phyloP scores from a whole-genome alignment of 2,329 filamentous ascomycete species.

The Hypomyces rosellus region DNA sequence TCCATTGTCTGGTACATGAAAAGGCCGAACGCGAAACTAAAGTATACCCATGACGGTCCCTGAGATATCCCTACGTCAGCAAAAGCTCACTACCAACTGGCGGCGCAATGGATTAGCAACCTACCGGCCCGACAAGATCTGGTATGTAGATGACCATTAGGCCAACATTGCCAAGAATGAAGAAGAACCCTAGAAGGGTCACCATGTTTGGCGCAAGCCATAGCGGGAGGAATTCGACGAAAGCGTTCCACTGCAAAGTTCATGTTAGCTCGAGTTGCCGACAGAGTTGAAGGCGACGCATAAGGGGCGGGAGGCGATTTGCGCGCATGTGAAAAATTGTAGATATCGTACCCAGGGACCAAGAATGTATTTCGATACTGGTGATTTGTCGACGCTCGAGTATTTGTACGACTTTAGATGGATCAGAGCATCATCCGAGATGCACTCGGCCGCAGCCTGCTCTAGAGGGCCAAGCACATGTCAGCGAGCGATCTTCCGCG shows the following conservation, averaged over 20 bases:
- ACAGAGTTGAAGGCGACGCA: not conserved
- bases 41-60: slow-evolving; percentile 89
- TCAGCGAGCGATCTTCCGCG: slow-evolving; percentile 3
- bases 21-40: slow-evolving; percentile 88
- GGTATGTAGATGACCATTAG: slow-evolving; percentile 74
- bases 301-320: not conserved
- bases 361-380: slow-evolving; percentile 87
- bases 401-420: slow-evolving; percentile 97
- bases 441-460: slow-evolving; percentile 59
- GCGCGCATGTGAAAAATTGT: not conserved
- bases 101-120: slow-evolving; percentile 24
- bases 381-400: slow-evolving; percentile 92
- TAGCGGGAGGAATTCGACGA: slow-evolving; percentile 84
- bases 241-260: slow-evolving; percentile 79
- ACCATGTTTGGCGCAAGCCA: slow-evolving; percentile 99
- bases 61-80: slow-evolving; percentile 27
- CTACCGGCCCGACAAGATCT: slow-evolving; percentile 81
- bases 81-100: not conserved
- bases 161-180: slow-evolving; percentile 79
- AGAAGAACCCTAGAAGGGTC: slow-evolving; percentile 88
- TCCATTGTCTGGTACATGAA: slow-evolving; percentile 99
- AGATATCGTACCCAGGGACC: slow-evolving; percentile 74
- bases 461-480: slow-evolving; percentile 18
- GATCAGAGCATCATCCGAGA: slow-evolving; percentile 84
- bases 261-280: slow-evolving; percentile 10